Evolutionary conservation across 257 asterid species (phyloP), one percentile per base, ranked within the genome.

Genomic region (Fraxinus pennsylvanica): DNA sequence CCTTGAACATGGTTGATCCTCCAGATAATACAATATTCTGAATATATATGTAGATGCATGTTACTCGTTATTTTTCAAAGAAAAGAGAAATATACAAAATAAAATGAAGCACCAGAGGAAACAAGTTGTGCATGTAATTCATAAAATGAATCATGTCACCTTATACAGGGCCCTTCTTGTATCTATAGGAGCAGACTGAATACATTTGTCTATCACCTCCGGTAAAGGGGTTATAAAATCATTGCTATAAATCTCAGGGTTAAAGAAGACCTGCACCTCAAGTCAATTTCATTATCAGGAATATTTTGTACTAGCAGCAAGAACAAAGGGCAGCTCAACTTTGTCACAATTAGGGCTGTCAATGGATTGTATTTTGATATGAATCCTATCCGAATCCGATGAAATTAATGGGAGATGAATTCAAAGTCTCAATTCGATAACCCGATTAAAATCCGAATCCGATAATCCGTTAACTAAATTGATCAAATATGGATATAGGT

Each of bases 1-100:
- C 99, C 84, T 96, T 93, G 87, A 96, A 96, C 99, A 96, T 93
- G 81, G 97, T 92, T 82, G 99, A 90, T 76, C 98, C 99, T 76
- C 99, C 98, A 59, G 99, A 96, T 78, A 96, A 83, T 73, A 96
- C 97, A 79, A 96, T 82, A 78, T 93, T 96, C 99, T 96, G 93
- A 70, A 77, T 43, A 82, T 66, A 81, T 66, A 85, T 66, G 36
- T 69, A 75, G 68, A 73, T 65, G 87, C 5, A 36, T 45, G 69
- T 76, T 63, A 82, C 78, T 74, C 65, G 45, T 68, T 32, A 79
- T 67, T 84, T 43, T 50, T 76, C 52, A 41, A 10, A 27, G 29
- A 63, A 63, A n/a, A 0, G 27, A 17, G 63, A 74, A 19, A 74
- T 71, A 82, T 63, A 12, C 17, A 3, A 71, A 63, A 39, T 68